Conservation (phyloP, 768 basidiomycete genomes). For the Chalciporus pseudorubinellus region DNA sequence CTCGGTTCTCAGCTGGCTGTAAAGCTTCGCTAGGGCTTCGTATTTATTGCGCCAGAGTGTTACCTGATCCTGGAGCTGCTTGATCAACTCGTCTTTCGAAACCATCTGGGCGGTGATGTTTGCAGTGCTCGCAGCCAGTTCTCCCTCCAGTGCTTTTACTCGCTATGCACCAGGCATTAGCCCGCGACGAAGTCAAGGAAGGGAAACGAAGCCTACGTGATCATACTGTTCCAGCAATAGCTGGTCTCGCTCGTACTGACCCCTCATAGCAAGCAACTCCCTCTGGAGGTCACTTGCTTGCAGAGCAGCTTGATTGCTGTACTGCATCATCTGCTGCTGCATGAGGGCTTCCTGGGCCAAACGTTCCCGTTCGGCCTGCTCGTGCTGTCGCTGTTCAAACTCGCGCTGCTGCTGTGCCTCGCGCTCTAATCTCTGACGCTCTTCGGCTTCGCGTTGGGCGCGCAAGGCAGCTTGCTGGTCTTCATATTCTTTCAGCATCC, state of each 20-base stretch:
- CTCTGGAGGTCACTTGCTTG: constrained; percentile 83
- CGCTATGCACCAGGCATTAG: constrained; percentile 48
- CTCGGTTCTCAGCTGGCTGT: constrained; percentile 96
- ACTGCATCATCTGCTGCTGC: constrained; percentile 79
- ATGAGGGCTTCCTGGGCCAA: constrained; percentile 86
- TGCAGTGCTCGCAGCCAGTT: constrained; percentile 67
- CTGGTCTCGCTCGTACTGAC: constrained; percentile 97
- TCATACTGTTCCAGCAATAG: constrained; percentile 98
- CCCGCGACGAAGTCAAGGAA: not conserved
- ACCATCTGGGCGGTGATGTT: constrained; percentile 83
- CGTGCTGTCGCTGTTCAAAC: constrained; percentile 83
- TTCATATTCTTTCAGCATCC: constrained; percentile 95
- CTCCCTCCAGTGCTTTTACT: constrained; percentile 93
- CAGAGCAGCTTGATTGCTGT: constrained; percentile 72
- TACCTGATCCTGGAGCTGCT: constrained; percentile 95
- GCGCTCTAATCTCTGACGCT: constrained; percentile 70
- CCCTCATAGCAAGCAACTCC: constrained; percentile 88
- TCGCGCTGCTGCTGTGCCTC: constrained; percentile 81
- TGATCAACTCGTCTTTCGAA: constrained; percentile 94
- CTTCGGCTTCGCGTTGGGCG: constrained; percentile 78
- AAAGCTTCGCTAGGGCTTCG: constrained; percentile 96
- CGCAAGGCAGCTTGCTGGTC: constrained; percentile 89
- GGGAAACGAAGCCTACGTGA: constrained; percentile 47
- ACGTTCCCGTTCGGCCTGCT: constrained; percentile 86
- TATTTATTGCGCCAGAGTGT: constrained; percentile 98